phyloP scores from a whole-genome alignment of 169 alveolate genomes.

The Plasmodium coatneyi region DNA sequence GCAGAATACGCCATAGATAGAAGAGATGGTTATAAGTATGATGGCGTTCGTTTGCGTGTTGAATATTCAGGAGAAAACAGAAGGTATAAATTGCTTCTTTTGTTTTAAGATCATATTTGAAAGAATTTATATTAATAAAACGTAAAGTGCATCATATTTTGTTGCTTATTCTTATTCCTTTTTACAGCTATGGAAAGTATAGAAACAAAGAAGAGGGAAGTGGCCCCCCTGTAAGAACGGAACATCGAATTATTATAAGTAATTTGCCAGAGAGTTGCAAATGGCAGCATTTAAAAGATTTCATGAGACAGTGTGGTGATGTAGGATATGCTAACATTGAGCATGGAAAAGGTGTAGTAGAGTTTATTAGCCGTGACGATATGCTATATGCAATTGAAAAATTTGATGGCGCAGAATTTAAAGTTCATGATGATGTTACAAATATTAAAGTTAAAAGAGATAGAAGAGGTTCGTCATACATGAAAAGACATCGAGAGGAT shows the following conservation, averaged over 20 bases:
- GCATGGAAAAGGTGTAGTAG: conserved; percentile 84
- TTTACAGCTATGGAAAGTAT: conserved; percentile 67
- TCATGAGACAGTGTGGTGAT: conserved; percentile 86
- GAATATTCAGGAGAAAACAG: conserved; percentile 83
- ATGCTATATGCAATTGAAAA: conserved; percentile 83
- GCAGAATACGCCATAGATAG: conserved; percentile 86
- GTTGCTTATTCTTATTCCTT: conserved; percentile 2
- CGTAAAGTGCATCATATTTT: neutral
- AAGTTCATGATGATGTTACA: conserved; percentile 75
- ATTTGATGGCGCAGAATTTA: conserved; percentile 83
- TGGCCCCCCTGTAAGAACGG: conserved; percentile 82
- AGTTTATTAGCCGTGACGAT: conserved; percentile 78
- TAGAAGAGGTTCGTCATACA: conserved; percentile 39
- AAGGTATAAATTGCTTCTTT: conserved; percentile 3
- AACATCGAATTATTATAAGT: conserved; percentile 79
- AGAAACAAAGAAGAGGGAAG: conserved; percentile 58
- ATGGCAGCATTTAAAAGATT: conserved; percentile 90
- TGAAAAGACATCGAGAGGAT: conserved; percentile 61
- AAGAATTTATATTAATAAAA: neutral
- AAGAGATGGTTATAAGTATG: conserved; percentile 81
- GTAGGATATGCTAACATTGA: conserved; percentile 86
- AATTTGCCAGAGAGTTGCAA: conserved; percentile 86
- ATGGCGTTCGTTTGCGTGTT: conserved; percentile 82
- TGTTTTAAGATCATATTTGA: neutral
- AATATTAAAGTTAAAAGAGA: conserved; percentile 75